These are phyloP conservation scores for Rhizophagus sp. DNA, from an alignment of 192 early-diverging fungal species.

Conservation along the genomic window DNA sequence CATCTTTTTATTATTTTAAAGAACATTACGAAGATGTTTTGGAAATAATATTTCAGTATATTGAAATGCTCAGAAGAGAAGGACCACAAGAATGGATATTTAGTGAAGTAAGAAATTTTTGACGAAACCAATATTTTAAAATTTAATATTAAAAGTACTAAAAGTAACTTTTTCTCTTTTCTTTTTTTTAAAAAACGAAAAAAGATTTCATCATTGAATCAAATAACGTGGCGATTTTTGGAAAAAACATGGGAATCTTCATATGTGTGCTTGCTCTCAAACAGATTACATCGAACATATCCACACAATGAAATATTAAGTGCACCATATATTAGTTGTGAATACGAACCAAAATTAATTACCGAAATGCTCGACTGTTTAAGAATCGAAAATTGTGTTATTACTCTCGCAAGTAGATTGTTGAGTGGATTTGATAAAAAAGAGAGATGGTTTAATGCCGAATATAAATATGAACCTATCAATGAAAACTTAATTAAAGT, in stretches of 20 bases:
- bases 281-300: conserved; percentile 78
- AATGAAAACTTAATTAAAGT: conserved; percentile 52
- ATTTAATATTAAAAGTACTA: too few species aligned
- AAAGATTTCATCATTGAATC: conserved; percentile 47
- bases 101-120: conserved; percentile 62
- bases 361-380: conserved; percentile 52
- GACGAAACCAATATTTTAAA: too few species aligned
- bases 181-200: neutral
- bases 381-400: neutral
- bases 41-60: conserved; percentile 82
- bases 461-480: conserved; percentile 71
- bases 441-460: conserved; percentile 81
- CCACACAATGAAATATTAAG: conserved; percentile 65
- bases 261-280: conserved; percentile 69
- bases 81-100: conserved; percentile 81
- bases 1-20: neutral
- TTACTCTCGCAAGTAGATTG: neutral
- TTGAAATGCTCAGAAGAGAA: conserved; percentile 71
- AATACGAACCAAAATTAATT: conserved; percentile 63
- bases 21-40: conserved; percentile 81
- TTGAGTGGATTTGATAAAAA: conserved; percentile 42
- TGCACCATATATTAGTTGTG: conserved; percentile 61
- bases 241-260: conserved; percentile 70
- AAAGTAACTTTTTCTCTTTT: too few species aligned
- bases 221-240: conserved; percentile 68